These are phyloP conservation scores for Hymenoscyphus salicellus DNA, from an alignment of 2,329 filamentous ascomycete genomes.

Conservation along the genomic window DNA sequence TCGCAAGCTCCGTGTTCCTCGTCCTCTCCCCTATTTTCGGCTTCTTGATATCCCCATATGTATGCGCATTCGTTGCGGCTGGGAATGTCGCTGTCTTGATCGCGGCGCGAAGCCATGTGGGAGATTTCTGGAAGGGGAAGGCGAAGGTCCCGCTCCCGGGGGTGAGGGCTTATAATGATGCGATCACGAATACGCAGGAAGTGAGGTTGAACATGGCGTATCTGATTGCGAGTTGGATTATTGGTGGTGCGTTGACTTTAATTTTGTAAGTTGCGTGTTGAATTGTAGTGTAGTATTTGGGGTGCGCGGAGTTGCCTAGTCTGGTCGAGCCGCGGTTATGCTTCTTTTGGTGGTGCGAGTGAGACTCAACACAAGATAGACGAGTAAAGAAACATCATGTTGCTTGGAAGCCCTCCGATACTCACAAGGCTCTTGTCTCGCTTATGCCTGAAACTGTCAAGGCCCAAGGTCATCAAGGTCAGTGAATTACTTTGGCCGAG, in stretches of 20 bases:
- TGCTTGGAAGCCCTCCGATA: too few species aligned
- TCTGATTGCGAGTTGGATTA: conserved; percentile 24
- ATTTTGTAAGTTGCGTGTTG: conserved; percentile 8
- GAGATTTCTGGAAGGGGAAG: conserved; percentile 26
- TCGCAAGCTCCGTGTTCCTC: neutral
- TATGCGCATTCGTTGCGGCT: conserved; percentile 3
- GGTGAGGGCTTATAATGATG: conserved; percentile 28
- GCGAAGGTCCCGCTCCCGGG: conserved; percentile 25
- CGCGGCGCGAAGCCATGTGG: conserved; percentile 21
- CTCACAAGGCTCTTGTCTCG: too few species aligned
- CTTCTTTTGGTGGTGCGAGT: too few species aligned
- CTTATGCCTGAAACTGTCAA: too few species aligned
- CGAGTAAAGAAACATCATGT: too few species aligned
- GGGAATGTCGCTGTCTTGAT: conserved; percentile 24
- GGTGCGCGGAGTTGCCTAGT: too few species aligned
- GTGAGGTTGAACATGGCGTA: conserved; percentile 27
- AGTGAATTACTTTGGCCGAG: too few species aligned
- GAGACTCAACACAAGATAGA: too few species aligned
- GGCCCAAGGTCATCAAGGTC: too few species aligned
- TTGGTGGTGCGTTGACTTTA: conserved; percentile 11
- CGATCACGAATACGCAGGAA: conserved; percentile 25
- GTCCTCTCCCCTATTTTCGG: conserved; percentile 14
- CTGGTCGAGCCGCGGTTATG: too few species aligned
- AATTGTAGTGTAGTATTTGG: too few species aligned
- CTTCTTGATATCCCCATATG: neutral